Percentiles rank a stretch among this genome's conserved stretches.
Conservation (phyloP, 495 filamentous ascomycete species). For the Penicillium roqueforti region DNA sequence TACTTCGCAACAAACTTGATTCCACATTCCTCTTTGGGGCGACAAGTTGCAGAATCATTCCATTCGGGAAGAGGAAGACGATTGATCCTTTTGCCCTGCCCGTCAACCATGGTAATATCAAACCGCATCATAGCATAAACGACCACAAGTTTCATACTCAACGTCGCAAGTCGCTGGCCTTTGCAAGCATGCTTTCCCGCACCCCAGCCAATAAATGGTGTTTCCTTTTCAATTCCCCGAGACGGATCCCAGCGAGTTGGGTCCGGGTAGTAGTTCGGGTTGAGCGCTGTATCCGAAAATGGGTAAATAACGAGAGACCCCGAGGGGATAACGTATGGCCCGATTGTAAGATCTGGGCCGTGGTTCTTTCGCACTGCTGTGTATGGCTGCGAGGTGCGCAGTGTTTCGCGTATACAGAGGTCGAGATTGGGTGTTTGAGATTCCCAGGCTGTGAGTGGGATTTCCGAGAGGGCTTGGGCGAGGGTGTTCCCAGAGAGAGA, state of each 20-base stretch:
- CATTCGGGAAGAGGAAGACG: constrained; percentile 2
- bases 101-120: constrained; percentile 3
- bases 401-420: constrained; percentile 10
- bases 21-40: constrained; percentile 1
- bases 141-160: constrained; percentile 10
- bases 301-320: constrained; percentile 7
- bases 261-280: neutral
- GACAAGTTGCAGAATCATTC: constrained; percentile 10
- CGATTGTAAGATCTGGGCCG: constrained; percentile 3
- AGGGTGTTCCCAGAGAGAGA: neutral
- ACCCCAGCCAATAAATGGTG: constrained; percentile 9
- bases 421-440: constrained; percentile 5
- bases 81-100: neutral
- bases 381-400: constrained; percentile 8
- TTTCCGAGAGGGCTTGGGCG: constrained; percentile 3
- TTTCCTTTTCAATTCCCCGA: neutral
- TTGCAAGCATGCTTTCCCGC: constrained; percentile 8
- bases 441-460: constrained; percentile 10
- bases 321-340: constrained; percentile 3
- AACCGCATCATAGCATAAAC: neutral
- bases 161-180: constrained; percentile 9
- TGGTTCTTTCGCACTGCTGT: constrained; percentile 10
- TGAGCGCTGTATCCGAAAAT: constrained; percentile 9
- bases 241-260: constrained; percentile 8
- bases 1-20: neutral